Percentiles rank a stretch among this genome's conserved stretches.
Evolutionary conservation across 768 basidiomycete genomes (phyloP).

Genomic region (Cyclocybe aegerita): DNA sequence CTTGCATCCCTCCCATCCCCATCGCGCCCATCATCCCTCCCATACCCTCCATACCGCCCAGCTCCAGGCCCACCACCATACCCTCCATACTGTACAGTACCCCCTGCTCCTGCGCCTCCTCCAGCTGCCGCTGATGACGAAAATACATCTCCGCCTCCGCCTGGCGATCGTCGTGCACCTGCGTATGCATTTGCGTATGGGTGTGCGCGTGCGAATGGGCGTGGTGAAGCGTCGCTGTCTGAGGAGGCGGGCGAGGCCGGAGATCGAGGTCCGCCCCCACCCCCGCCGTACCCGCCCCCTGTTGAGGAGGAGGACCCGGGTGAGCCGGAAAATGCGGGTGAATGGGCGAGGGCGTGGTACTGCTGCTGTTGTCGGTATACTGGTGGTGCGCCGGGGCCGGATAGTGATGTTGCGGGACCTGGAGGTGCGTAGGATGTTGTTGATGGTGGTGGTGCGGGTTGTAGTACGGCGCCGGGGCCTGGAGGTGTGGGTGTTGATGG

Average conservation of each 20-base stretch:
- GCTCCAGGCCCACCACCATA: slow-evolving; percentile 2
- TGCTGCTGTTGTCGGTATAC: slow-evolving; percentile 12
- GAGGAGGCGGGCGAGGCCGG: slow-evolving; percentile 18
- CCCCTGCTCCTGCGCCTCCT: not conserved
- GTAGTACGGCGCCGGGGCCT: no score
- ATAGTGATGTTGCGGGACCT: slow-evolving; percentile 3
- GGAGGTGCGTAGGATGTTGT: slow-evolving; percentile 12
- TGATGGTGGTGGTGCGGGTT: slow-evolving; percentile 5
- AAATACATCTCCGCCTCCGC: slow-evolving; percentile 2
- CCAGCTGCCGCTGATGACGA: slow-evolving; percentile 2
- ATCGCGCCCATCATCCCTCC: no score
- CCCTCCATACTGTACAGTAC: not conserved
- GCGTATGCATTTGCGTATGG: slow-evolving; percentile 9
- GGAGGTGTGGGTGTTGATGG: not conserved
- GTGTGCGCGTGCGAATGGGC: slow-evolving; percentile 4
- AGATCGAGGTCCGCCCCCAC: slow-evolving; percentile 22
- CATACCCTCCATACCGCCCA: slow-evolving; percentile 9
- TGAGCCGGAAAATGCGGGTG: slow-evolving; percentile 29
- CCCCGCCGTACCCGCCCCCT: slow-evolving; percentile 17
- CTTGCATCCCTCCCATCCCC: no score
- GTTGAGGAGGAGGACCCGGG: slow-evolving; percentile 7
- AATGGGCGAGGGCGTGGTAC: slow-evolving; percentile 19
- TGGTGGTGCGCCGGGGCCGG: slow-evolving; percentile 1
- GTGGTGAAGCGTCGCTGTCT: no score
- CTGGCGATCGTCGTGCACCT: slow-evolving; percentile 3